phyloP scores from a whole-genome alignment of 73 alveolate genomes.

The Paramecium caudatum region DNA sequence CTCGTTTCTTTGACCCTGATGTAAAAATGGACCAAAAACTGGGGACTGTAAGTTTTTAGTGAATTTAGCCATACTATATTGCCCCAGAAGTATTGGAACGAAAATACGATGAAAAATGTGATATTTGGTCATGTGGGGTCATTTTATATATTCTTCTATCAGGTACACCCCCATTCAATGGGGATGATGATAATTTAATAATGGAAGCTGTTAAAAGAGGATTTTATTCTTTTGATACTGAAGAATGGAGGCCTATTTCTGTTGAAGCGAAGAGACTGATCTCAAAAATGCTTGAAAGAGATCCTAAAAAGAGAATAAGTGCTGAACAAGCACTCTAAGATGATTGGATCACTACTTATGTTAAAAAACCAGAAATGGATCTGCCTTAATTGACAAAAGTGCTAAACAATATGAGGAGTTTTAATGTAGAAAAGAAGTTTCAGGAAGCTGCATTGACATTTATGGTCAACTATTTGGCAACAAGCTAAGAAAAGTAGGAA shows the following conservation, averaged over 20 bases:
- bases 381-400: constrained; percentile 70
- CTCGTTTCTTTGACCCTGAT: constrained; percentile 71
- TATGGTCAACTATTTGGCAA: constrained; percentile 81
- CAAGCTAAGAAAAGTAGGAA: constrained; percentile 83
- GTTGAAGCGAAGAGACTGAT: constrained; percentile 88
- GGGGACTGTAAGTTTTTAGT: constrained; percentile 70
- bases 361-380: constrained; percentile 54
- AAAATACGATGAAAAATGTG: constrained; percentile 89
- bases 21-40: constrained; percentile 77
- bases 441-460: constrained; percentile 86
- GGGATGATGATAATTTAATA: constrained; percentile 84
- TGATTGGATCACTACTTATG: constrained; percentile 82
- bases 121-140: constrained; percentile 90
- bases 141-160: constrained; percentile 84
- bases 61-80: constrained; percentile 70
- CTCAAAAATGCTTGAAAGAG: constrained; percentile 76
- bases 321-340: constrained; percentile 85
- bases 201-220: constrained; percentile 83
- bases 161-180: constrained; percentile 86
- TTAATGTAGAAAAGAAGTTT: constrained; percentile 83
- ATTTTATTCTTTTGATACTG: constrained; percentile 72
- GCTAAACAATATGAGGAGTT: constrained; percentile 78
- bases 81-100: constrained; percentile 87
- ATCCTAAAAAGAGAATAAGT: constrained; percentile 80
- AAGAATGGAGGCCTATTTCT: constrained; percentile 86